Conservation (phyloP, 129 eudicot species). For the Lonicera japonica region DNA sequence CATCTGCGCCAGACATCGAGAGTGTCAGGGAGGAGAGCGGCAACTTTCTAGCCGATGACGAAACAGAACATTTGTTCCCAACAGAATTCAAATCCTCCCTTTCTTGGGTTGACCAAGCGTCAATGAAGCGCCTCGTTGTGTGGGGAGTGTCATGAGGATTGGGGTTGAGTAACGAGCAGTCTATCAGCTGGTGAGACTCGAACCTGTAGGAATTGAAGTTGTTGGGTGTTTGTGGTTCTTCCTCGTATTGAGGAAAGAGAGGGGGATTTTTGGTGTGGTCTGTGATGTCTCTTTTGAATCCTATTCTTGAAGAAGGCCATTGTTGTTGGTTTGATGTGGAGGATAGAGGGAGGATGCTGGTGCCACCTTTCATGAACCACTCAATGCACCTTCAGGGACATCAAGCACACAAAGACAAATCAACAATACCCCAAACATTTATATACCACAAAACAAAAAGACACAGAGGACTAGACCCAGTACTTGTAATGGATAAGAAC, state of each 20-base stretch:
- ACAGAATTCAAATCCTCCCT: slow-evolving; percentile 6
- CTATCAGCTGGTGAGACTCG: not conserved
- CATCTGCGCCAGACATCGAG: slow-evolving; percentile 45
- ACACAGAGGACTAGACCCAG: slow-evolving; percentile 2
- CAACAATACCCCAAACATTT: slow-evolving; percentile 9
- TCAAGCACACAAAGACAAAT: slow-evolving; percentile 14
- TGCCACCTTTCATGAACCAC: slow-evolving; percentile 39
- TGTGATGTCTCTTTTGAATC: slow-evolving; percentile 23
- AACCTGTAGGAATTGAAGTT: not conserved
- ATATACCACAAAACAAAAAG: slow-evolving; percentile 17
- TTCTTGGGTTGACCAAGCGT: slow-evolving; percentile 46
- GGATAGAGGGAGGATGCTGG: slow-evolving; percentile 7
- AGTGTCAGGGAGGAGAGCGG: slow-evolving; percentile 28
- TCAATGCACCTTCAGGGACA: slow-evolving; percentile 31
- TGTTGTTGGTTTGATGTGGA: slow-evolving; percentile 33
- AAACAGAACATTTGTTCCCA: slow-evolving; percentile 15
- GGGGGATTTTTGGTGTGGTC: slow-evolving; percentile 9
- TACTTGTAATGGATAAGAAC: slow-evolving; percentile 21
- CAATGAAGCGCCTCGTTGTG: slow-evolving; percentile 50
- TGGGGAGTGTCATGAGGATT: slow-evolving; percentile 1
- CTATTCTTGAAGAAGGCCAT: slow-evolving; percentile 32
- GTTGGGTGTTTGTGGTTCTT: slow-evolving; percentile 5
- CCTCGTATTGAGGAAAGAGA: slow-evolving; percentile 16
- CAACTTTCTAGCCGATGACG: not conserved
- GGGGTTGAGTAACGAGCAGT: not conserved